Conservation (phyloP, 2,329 filamentous ascomycete genomes). For the Gremmenia infestans region DNA sequence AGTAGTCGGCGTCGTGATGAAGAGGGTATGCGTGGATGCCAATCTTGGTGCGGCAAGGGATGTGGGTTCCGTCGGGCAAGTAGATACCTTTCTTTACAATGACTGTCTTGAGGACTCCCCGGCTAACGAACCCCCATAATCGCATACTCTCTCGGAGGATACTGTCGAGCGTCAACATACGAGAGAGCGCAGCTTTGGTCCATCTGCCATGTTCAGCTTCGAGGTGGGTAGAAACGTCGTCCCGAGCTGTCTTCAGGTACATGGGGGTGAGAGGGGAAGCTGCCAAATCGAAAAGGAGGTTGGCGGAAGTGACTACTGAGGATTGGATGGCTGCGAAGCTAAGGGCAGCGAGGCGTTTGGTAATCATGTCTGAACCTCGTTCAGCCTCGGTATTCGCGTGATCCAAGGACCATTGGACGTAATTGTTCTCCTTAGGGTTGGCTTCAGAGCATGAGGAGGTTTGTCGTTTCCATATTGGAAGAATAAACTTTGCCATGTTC, state of each 20-base stretch:
- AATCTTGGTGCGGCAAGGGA: conserved; percentile 34
- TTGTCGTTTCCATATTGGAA: conserved; percentile 33
- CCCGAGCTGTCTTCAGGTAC: conserved; percentile 35
- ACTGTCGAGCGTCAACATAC: conserved; percentile 39
- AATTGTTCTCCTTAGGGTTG: conserved; percentile 31
- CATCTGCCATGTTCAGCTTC: conserved; percentile 30
- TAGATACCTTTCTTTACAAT: conserved; percentile 40
- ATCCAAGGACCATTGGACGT: conserved; percentile 37
- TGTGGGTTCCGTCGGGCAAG: conserved; percentile 32
- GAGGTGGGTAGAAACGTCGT: conserved; percentile 34
- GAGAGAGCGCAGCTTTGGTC: conserved; percentile 36
- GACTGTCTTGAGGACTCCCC: conserved; percentile 28
- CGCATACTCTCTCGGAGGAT: conserved; percentile 40
- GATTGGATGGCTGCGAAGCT: conserved; percentile 33
- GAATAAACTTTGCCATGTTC: conserved; percentile 29
- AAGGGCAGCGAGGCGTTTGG: conserved; percentile 20
- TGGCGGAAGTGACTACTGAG: conserved; percentile 36
- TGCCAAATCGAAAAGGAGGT: conserved; percentile 36
- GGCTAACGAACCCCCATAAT: conserved; percentile 28
- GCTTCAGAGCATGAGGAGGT: conserved; percentile 15
- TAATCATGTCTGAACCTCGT: conserved; percentile 29
- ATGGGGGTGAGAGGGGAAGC: conserved; percentile 34
- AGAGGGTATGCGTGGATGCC: conserved; percentile 24
- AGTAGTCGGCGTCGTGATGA: conserved; percentile 19
- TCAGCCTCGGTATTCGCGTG: conserved; percentile 37